These are phyloP conservation scores for Fomitopsis pinicola DNA, from an alignment of 1,284 basidiomycete species.

Conservation along the genomic window DNA sequence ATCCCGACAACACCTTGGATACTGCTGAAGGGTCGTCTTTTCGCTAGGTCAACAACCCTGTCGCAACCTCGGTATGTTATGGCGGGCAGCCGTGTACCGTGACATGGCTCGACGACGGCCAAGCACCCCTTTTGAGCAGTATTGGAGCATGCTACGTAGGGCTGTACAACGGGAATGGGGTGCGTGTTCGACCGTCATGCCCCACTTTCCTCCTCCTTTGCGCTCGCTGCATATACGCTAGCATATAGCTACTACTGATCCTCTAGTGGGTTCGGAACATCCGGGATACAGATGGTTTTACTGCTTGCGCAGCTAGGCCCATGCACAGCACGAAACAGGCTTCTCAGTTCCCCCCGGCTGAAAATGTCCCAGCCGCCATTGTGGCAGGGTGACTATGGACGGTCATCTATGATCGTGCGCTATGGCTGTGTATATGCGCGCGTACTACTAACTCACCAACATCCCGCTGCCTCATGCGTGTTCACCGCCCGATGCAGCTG, in stretches of 20 bases:
- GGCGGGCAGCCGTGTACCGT: conserved; percentile 50
- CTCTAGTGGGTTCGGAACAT: no score
- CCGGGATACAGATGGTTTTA: no score
- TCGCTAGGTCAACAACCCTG: conserved; percentile 47
- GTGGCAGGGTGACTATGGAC: no score
- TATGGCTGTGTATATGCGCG: no score
- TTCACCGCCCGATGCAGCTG: not conserved
- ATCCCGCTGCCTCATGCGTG: not conserved
- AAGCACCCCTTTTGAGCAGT: conserved; percentile 39
- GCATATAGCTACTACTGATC: no score
- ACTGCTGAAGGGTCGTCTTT: not conserved
- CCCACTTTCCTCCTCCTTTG: no score
- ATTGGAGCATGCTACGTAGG: conserved; percentile 50
- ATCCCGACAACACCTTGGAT: not conserved
- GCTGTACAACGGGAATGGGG: conserved; percentile 51
- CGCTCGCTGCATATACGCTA: no score
- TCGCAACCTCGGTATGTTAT: conserved; percentile 36
- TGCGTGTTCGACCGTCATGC: conserved; percentile 22
- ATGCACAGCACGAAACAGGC: no score
- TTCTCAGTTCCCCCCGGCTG: no score
- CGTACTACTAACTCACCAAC: not conserved
- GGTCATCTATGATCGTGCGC: no score
- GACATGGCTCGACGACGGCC: conserved; percentile 59
- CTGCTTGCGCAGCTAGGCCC: no score
- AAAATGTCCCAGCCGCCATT: no score